These are phyloP conservation scores for Pholiota adiposa DNA, from an alignment of 1,284 basidiomycete species.

Conservation along the genomic window DNA sequence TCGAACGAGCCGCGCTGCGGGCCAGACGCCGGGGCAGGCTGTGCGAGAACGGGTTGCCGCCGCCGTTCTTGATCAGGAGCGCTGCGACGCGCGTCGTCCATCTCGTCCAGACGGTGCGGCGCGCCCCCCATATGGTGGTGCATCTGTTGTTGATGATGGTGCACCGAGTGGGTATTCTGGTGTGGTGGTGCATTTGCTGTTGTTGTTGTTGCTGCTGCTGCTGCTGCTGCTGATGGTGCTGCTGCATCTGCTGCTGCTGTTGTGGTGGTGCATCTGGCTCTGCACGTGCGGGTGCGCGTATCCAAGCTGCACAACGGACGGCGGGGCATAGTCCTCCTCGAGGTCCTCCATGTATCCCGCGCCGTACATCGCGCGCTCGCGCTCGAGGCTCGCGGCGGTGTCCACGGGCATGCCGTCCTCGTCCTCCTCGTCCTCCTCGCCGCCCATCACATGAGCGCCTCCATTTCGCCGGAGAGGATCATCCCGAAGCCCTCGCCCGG, in stretches of 20 bases:
- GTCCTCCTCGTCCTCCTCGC: slow-evolving; percentile 55
- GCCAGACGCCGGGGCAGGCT: slow-evolving; percentile 13
- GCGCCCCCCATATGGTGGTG: slow-evolving; percentile 4
- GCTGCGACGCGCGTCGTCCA: slow-evolving; percentile 31
- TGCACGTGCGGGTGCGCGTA: too few species aligned
- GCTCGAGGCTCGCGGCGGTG: slow-evolving; percentile 12
- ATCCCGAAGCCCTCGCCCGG: slow-evolving; percentile 71
- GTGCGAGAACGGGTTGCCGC: slow-evolving; percentile 28
- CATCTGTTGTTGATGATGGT: slow-evolving; percentile 14
- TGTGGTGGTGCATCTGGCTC: slow-evolving; percentile 11
- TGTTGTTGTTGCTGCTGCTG: slow-evolving; percentile 13
- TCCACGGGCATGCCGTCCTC: slow-evolving; percentile 21
- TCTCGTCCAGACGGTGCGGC: slow-evolving; percentile 27
- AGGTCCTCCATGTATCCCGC: slow-evolving; percentile 3
- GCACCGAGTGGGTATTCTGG: too few species aligned
- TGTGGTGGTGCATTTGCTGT: slow-evolving; percentile 9
- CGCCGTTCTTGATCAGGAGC: slow-evolving; percentile 20
- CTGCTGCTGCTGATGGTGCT: slow-evolving; percentile 1
- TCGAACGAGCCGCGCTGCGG: not conserved
- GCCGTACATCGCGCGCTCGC: slow-evolving; percentile 4
- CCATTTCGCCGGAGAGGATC: slow-evolving; percentile 70
- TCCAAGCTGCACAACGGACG: not conserved
- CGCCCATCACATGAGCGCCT: slow-evolving; percentile 55
- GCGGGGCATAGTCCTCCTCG: slow-evolving; percentile 17
- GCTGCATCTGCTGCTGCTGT: slow-evolving; percentile 8